Evolutionary conservation across 2,329 filamentous ascomycete genomes (phyloP).

Genomic region (Claviceps citrina): DNA sequence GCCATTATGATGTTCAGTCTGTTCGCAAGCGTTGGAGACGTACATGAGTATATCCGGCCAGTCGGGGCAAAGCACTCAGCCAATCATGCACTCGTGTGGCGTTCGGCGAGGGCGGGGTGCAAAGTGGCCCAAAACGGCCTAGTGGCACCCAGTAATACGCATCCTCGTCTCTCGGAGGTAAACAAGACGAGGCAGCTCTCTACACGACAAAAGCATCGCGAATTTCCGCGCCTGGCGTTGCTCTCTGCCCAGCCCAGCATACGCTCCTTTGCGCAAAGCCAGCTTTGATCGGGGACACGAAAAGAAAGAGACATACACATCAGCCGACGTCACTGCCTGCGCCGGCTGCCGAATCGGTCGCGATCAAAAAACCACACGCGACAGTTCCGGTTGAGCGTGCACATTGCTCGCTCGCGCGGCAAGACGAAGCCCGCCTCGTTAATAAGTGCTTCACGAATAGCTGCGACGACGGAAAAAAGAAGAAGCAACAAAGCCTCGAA

Average conservation of each 20-base stretch:
- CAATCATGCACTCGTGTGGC: background rate
- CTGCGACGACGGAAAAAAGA: background rate
- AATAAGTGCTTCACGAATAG: conserved; percentile 7
- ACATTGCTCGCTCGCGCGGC: conserved; percentile 6
- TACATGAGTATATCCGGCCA: too few species aligned
- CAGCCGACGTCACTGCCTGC: background rate
- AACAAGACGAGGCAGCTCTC: conserved; percentile 8
- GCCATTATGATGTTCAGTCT: too few species aligned
- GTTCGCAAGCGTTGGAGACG: too few species aligned
- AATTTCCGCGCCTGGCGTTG: conserved; percentile 3
- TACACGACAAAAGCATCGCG: conserved; percentile 6
- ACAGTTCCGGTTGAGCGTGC: conserved; percentile 1
- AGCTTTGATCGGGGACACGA: background rate
- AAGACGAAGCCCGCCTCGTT: too few species aligned
- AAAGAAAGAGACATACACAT: background rate
- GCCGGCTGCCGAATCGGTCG: conserved; percentile 4
- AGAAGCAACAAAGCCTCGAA: background rate
- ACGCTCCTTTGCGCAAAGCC: background rate
- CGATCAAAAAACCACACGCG: conserved; percentile 6
- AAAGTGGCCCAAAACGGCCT: conserved; percentile 5
- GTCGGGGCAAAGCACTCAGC: too few species aligned
- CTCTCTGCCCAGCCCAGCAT: background rate
- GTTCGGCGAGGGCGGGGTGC: background rate
- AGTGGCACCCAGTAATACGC: conserved; percentile 1
- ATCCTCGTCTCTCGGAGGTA: conserved; percentile 6